phyloP scores from a whole-genome alignment of 2,329 filamentous ascomycete genomes.

The Cadophora gregata region DNA sequence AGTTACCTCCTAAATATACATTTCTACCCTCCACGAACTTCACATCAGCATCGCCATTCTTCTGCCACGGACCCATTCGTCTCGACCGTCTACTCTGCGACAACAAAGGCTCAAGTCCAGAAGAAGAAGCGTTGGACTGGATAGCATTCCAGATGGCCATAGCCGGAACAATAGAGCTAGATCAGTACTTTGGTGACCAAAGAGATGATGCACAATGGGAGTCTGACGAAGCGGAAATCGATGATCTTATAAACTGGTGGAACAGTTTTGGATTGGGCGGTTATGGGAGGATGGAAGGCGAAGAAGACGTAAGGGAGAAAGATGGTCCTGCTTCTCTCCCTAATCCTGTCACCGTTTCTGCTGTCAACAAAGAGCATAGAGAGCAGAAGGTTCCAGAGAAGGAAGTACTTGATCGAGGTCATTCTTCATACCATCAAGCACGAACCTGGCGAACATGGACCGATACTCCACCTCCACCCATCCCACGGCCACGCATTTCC shows the following conservation, averaged over 20 bases:
- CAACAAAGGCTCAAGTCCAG: constrained; percentile 26
- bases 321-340: constrained; percentile 7
- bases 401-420: background rate
- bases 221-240: constrained; percentile 32
- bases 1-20: constrained; percentile 45
- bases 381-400: background rate
- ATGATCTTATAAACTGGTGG: constrained; percentile 39
- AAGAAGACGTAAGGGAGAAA: constrained; percentile 14
- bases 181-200: constrained; percentile 34
- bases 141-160: constrained; percentile 71
- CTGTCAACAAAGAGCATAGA: no score
- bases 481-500: background rate
- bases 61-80: constrained; percentile 62
- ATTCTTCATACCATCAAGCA: background rate
- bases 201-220: constrained; percentile 29
- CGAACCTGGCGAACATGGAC: constrained; percentile 3
- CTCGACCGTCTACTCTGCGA: constrained; percentile 49
- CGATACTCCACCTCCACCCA: background rate
- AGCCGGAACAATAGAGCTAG: constrained; percentile 60
- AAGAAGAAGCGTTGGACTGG: constrained; percentile 64
- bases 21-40: constrained; percentile 49
- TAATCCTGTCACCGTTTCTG: background rate
- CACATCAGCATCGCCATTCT: constrained; percentile 55
- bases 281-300: constrained; percentile 28
- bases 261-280: constrained; percentile 32